Evolutionary conservation across 768 basidiomycete species (phyloP), one percentile per base, ranked within the genome.

Genomic region (Kwoniella newhampshirensis): DNA sequence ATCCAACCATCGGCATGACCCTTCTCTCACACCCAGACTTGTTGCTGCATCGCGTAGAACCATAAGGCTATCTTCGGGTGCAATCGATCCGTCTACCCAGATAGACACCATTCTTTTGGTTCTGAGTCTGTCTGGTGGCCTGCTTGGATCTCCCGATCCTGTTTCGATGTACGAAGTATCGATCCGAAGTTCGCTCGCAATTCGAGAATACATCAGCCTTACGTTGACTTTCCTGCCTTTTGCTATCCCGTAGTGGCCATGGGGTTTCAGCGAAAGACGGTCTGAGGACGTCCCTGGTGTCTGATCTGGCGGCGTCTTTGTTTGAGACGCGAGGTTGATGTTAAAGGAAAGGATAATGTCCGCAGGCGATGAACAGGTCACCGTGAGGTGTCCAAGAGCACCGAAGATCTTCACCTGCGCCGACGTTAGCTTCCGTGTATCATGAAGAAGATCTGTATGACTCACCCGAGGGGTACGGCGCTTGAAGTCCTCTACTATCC

Each of bases 361-460:
- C n/a, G 70, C 67, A 20, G 70, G 70, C 18, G 47, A 35, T 0
- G 65, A 72, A 37, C 70, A 72, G 1, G 70, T 67, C 12, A 69
- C 62, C 3, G 43, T 55, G 11, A 72, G 21, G 8, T 58, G 44
- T 2, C 67, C 70, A 11, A 67, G 60, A 0, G 58, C 47, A 27
- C 56, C 55, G 37, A 55, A 72, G 18, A 72, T 15, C 53, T 60
- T 69, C 42, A 66, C 56, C 70, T 72, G 23, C 8, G 44, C 4
- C 15, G 25, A 2, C 8, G 9, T 48, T 23, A 44, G 23, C 52
- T 6, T 6, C 32, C 13, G 32, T 50, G 25, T 42, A 48, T 21
- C 7, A 41, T 40, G 20, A 32, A 9, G 21, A 5, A 25, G 9
- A 39, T n/a, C 23, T 18, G 8, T 8, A 11, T 11, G 12, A 60